Evolutionary conservation across 2,329 filamentous ascomycete species (phyloP), one percentile per base, ranked within the genome.

Genomic region (Colletotrichum aenigma): DNA sequence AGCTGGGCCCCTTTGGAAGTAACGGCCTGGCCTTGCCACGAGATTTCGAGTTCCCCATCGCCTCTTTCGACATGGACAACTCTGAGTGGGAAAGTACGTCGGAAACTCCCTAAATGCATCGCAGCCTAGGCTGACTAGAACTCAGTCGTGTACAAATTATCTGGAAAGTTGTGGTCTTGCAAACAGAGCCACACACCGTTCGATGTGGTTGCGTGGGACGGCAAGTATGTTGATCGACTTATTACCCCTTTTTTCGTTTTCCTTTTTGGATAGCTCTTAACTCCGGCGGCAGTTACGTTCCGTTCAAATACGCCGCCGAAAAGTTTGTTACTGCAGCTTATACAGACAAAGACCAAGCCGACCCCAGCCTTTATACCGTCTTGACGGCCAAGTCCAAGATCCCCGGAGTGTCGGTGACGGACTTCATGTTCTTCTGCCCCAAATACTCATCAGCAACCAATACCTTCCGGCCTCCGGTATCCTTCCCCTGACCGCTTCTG

Each of bases 121-220:
- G 21, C n/a, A n/a, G 6, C 28, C 12, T 24, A n/a, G 12, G 48
- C 21, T 67, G 58, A 75, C 64, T 8, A 43, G 66, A 21, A 78
- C 73, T 36, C 74, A 76, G 85, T 93, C 16, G 84, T 92, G 4
- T 88, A 89, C 78, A 93, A 93, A 79, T 89, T 93, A 70, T 87
- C 88, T 4, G 91, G 91, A 4, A 89, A 89, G 71, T 87, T 93
- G 58, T 92, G 91, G 80, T 85, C 85, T 18, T 91, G 90, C 64
- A 89, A 87, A 56, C 92, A 93, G 79, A 86, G 86, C 36, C 91
- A 93, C 80, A 92, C 89, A 3, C 91, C 91, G 0, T 93, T 93
- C 77, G 91, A 94, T 77, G 91, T 93, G 4, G 91, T 93, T 1
- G 91, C 91, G 6, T 93, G 92, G 91, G 91, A 93, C 78, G 92